Conservation (phyloP, 768 basidiomycete species). For the Mycena epipterygia region DNA sequence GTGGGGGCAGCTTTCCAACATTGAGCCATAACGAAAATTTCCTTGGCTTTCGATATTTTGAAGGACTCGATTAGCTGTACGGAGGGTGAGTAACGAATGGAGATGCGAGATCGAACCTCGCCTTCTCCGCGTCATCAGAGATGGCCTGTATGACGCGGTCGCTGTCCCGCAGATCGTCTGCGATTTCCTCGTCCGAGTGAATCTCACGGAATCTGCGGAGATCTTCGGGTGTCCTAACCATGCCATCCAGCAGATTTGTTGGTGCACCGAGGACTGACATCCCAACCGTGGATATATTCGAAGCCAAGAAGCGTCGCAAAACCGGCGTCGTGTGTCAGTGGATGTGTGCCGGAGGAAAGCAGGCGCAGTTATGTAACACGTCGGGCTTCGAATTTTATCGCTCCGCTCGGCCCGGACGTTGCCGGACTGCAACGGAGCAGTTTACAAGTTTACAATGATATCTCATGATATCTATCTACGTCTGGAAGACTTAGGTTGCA, state of each 20-base stretch:
- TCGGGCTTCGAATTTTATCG: too few relatives aligned
- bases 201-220: not conserved
- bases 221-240: not conserved
- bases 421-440: too few relatives aligned
- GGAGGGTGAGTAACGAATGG: not conserved
- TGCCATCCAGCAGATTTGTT: not conserved
- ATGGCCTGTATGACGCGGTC: not conserved
- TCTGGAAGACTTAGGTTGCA: too few relatives aligned
- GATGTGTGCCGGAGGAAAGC: too few relatives aligned
- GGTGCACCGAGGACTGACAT: constrained; percentile 11
- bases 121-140: not conserved
- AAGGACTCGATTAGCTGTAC: constrained; percentile 12
- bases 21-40: not conserved
- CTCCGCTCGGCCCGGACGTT: too few relatives aligned
- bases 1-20: constrained; percentile 1
- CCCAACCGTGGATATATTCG: too few relatives aligned
- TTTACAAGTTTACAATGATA: too few relatives aligned
- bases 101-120: not conserved
- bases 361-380: too few relatives aligned
- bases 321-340: too few relatives aligned
- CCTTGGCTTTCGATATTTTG: not conserved
- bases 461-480: too few relatives aligned
- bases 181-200: not conserved
- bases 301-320: too few relatives aligned
- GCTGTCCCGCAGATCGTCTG: not conserved